phyloP scores from a whole-genome alignment of 768 basidiomycete species.

The Sarcodon aspratus region DNA sequence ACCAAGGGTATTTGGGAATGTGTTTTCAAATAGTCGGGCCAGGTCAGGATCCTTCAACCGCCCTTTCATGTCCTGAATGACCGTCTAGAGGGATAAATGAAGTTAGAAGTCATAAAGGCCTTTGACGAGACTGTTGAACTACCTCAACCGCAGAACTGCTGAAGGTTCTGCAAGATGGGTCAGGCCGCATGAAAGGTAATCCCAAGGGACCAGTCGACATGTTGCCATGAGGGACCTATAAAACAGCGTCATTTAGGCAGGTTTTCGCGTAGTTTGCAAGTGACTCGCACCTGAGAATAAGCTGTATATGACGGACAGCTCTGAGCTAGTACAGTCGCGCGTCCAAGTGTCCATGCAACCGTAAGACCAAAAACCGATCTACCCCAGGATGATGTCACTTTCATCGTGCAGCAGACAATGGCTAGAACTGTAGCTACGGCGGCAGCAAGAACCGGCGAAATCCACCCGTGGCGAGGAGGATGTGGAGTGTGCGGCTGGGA shows the following conservation, averaged over 20 bases:
- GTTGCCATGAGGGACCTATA: slow-evolving; percentile 46
- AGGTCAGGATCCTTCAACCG: slow-evolving; percentile 68
- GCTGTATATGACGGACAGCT: background rate
- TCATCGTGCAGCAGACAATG: background rate
- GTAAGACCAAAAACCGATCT: background rate
- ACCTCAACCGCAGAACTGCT: slow-evolving; percentile 70
- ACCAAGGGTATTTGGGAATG: slow-evolving; percentile 78
- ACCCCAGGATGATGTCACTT: background rate
- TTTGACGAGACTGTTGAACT: background rate
- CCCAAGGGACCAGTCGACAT: slow-evolving; percentile 47
- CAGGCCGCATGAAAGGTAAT: slow-evolving; percentile 66
- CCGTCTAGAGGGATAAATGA: slow-evolving; percentile 32
- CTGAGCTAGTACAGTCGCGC: background rate
- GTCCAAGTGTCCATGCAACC: background rate
- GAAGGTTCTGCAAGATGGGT: slow-evolving; percentile 61
- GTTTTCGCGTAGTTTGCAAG: background rate
- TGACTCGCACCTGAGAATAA: background rate
- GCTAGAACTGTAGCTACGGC: background rate
- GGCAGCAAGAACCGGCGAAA: too few relatives aligned
- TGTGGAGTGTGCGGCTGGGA: too few relatives aligned
- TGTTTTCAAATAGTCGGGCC: slow-evolving; percentile 71
- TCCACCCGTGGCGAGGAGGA: too few relatives aligned
- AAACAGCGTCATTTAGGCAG: background rate
- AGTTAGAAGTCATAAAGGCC: background rate
- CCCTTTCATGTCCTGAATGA: slow-evolving; percentile 62